Percentiles rank a stretch among this genome's conserved stretches.
These are phyloP conservation scores for Sclerotinia subarctica DNA, from an alignment of 2,329 filamentous ascomycete genomes.

Conservation along the genomic window DNA sequence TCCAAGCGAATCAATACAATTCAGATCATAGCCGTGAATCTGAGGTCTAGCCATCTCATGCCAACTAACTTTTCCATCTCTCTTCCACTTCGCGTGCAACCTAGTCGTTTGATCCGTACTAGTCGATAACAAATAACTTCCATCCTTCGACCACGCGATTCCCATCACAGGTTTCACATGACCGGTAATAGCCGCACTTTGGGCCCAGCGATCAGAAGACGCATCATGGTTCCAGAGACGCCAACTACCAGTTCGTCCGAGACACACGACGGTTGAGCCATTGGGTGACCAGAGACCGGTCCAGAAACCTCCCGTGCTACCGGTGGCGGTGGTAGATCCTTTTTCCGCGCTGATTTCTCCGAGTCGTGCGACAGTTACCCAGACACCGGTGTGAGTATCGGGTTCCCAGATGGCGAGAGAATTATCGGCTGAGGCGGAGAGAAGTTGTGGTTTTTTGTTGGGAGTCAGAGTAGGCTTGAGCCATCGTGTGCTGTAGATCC, in stretches of 20 bases:
- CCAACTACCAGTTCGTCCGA: conserved; percentile 93
- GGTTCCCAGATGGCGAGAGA: conserved; percentile 91
- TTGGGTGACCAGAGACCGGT: conserved; percentile 86
- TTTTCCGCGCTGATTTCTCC: conserved; percentile 95
- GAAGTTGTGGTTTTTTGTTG: conserved; percentile 59
- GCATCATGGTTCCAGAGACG: conserved; percentile 71
- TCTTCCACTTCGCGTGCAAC: conserved; percentile 76
- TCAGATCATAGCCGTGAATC: conserved; percentile 97
- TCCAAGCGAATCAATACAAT: conserved; percentile 80
- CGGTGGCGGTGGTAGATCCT: conserved; percentile 92
- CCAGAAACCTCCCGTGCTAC: conserved; percentile 96
- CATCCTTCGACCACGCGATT: conserved; percentile 77
- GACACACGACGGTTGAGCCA: conserved; percentile 70
- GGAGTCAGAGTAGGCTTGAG: conserved; percentile 33
- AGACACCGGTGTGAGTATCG: conserved; percentile 80
- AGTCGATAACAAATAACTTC: conserved; percentile 83
- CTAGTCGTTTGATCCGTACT: conserved; percentile 90
- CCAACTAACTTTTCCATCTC: conserved; percentile 60
- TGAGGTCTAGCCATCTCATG: conserved; percentile 94
- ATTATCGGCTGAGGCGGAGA: conserved; percentile 93
- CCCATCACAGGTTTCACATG: conserved; percentile 81
- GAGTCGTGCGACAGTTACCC: conserved; percentile 80
- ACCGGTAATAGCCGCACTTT: conserved; percentile 73
- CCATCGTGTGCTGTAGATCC: conserved; percentile 79
- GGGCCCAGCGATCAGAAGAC: conserved; percentile 67